Conservation (phyloP, 2,329 filamentous ascomycete genomes). For the Hypoxylon sp. region DNA sequence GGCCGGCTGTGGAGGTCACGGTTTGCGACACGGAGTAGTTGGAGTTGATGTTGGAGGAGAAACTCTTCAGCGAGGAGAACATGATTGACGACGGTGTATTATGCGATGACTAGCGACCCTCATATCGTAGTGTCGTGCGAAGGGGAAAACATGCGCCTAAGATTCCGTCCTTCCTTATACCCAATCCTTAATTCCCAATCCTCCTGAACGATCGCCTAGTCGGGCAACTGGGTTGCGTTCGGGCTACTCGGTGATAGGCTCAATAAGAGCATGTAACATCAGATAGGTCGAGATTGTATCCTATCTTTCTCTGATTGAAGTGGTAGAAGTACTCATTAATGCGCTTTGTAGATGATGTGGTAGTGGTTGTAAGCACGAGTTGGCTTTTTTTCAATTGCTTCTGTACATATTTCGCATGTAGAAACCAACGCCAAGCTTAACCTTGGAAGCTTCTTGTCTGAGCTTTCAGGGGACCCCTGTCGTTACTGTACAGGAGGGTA, state of each 20-base stretch:
- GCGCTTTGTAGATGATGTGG: slow-evolving; percentile 30
- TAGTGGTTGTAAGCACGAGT: slow-evolving; percentile 24
- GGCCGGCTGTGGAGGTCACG: slow-evolving; percentile 84
- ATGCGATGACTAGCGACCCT: slow-evolving; percentile 45
- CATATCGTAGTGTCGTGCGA: slow-evolving; percentile 48
- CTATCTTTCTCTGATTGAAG: background rate
- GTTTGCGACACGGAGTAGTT: slow-evolving; percentile 88
- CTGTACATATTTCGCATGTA: slow-evolving; percentile 30
- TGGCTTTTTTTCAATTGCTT: slow-evolving; percentile 21
- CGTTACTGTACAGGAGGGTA: background rate
- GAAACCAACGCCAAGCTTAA: slow-evolving; percentile 35
- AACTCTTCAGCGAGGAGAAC: slow-evolving; percentile 96
- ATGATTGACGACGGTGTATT: slow-evolving; percentile 66
- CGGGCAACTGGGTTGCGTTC: slow-evolving; percentile 20
- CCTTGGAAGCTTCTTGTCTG: slow-evolving; percentile 21
- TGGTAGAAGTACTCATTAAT: background rate
- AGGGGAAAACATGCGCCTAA: slow-evolving; percentile 42
- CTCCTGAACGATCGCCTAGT: slow-evolving; percentile 18
- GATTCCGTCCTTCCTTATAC: slow-evolving; percentile 25
- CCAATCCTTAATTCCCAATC: slow-evolving; percentile 5
- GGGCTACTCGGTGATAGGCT: slow-evolving; percentile 21
- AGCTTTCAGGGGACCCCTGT: slow-evolving; percentile 31
- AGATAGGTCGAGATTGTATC: background rate
- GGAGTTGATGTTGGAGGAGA: slow-evolving; percentile 90
- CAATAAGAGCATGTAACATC: slow-evolving; percentile 9